phyloP scores from a whole-genome alignment of 176 grass and related monocot species.

The Aegilops umbellulata region DNA sequence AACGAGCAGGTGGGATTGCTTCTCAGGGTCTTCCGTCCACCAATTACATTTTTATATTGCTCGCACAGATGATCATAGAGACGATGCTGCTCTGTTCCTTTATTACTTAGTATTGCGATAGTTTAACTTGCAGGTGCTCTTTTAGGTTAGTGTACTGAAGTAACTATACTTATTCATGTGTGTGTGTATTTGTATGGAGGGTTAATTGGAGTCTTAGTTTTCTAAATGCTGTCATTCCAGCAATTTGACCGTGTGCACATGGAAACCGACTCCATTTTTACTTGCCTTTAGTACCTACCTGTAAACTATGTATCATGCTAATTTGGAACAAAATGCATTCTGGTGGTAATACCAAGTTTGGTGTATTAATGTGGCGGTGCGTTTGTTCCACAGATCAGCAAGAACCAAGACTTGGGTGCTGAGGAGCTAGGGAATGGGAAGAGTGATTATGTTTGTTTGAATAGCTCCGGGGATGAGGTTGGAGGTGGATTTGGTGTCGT shows the following conservation, averaged over 20 bases:
- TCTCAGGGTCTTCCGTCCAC: background rate
- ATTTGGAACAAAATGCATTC: background rate
- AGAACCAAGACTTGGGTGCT: constrained; percentile 45
- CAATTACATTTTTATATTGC: background rate
- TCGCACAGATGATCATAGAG: background rate
- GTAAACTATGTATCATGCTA: constrained; percentile 20
- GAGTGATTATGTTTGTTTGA: constrained; percentile 47
- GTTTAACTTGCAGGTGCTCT: constrained; percentile 7
- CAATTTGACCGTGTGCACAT: background rate
- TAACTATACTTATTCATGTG: background rate
- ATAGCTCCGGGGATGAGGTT: constrained; percentile 40
- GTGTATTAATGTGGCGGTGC: constrained; percentile 12
- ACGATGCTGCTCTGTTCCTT: background rate
- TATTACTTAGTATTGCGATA: background rate
- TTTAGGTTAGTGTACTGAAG: constrained; percentile 8
- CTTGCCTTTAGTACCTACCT: background rate
- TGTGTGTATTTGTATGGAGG: background rate
- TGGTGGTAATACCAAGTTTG: constrained; percentile 2
- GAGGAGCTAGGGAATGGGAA: constrained; percentile 55
- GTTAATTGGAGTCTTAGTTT: constrained; percentile 18
- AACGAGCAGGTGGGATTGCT: constrained; percentile 31
- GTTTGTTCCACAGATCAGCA: constrained; percentile 57
- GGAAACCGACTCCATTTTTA: background rate
- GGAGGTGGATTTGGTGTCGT: constrained; percentile 22
- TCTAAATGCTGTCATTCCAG: background rate